These are phyloP conservation scores for Clarireedia monteithiana DNA, from an alignment of 2,329 filamentous ascomycete species.

Conservation along the genomic window DNA sequence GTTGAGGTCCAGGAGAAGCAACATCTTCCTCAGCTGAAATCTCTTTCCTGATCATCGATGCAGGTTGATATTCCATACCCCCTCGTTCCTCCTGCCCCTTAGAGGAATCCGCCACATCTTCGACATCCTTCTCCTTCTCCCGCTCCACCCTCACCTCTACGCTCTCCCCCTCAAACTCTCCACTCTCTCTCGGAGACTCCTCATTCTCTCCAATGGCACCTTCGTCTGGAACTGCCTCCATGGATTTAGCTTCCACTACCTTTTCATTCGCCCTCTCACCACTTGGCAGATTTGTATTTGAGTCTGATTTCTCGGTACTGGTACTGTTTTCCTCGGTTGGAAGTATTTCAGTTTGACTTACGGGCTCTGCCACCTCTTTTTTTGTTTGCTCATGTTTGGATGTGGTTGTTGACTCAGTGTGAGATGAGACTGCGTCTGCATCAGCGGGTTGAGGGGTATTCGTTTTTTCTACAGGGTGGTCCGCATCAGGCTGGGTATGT, in stretches of 20 bases:
- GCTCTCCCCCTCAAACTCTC: neutral
- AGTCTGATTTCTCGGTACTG: neutral
- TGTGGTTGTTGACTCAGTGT: neutral
- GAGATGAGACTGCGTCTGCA: neutral
- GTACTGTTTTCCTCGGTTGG: neutral
- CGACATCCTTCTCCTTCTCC: neutral
- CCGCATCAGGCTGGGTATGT: too few species aligned
- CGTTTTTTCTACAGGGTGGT: too few species aligned
- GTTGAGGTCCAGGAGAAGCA: neutral
- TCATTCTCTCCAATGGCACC: neutral
- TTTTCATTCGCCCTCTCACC: neutral
- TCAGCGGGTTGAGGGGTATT: too few species aligned
- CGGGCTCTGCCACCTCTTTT: neutral
- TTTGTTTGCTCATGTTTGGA: neutral
- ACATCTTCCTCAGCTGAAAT: neutral
- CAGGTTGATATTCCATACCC: neutral
- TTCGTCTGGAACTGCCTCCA: neutral
- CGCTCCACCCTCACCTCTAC: neutral
- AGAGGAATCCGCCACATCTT: neutral
- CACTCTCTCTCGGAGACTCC: neutral
- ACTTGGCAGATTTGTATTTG: neutral
- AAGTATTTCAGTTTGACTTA: neutral
- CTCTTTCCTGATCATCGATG: neutral
- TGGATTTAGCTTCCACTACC: neutral
- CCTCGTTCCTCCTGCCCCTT: too few species aligned